Evolutionary conservation across 306 rosid genomes (phyloP), one percentile per base, ranked within the genome.

Genomic region (Vicia sativa): DNA sequence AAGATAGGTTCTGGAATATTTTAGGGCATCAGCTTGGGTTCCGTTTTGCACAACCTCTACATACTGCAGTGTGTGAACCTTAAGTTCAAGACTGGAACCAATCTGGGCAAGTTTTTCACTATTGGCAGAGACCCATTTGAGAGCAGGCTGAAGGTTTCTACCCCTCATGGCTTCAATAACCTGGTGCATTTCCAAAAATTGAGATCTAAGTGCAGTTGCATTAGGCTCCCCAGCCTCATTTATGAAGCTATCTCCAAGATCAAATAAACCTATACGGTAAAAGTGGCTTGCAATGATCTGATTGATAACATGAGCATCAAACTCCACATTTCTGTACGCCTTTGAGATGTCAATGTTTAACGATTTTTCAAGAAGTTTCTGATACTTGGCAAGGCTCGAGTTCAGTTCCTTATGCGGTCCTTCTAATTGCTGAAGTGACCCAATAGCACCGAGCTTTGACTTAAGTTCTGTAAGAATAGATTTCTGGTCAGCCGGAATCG

Each of bases 111-210:
- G 89, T 80, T 76, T 80, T 39, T 85, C 85, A 23, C 67, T 75
- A 68, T 88, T 82, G 19, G 82, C 70, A 65, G 77, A 74, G 62
- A 80, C 82, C 97, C 97, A 91, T 25, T 78, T 68, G 50, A 91
- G 85, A 72, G 97, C 97, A 77, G 96, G 97, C 73, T 86, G 86
- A 41, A 88, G 84, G 74, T 88, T 84, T 77, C 78, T 79, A 65
- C 43, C 68, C 68, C 77, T 84, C 90, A 83, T 78, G 63, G 92
- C 91, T 74, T 79, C 85, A 44, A 88, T 56, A 71, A 91, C 78
- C 78, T 80, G 81, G 79, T 91, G 84, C 95, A 91, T 75, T 76
- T 86, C 85, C 72, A 81, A 16, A 71, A 88, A 91, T 13, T 84
- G 86, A 74, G 81, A 75, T 74, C 81, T 88, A 57, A 86, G 9